These are phyloP conservation scores for Kondoa malvinella DNA, from an alignment of 768 basidiomycete species.

Conservation along the genomic window DNA sequence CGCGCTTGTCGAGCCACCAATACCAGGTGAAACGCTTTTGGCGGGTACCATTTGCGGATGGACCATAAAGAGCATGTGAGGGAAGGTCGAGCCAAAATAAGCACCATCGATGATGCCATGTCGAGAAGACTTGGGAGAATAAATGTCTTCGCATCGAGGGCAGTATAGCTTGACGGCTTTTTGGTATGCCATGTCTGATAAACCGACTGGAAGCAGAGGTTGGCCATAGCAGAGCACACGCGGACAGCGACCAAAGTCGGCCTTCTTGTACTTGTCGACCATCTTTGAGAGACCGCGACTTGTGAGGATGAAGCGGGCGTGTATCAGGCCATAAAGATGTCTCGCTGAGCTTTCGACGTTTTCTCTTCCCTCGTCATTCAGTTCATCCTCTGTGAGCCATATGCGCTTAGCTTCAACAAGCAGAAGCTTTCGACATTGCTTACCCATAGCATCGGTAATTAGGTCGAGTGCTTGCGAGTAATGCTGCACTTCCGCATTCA, in stretches of 20 bases:
- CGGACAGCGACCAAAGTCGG: conserved; percentile 95
- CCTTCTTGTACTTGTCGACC: conserved; percentile 89
- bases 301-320: conserved; percentile 92
- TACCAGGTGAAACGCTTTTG: conserved; percentile 40
- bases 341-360: conserved; percentile 84
- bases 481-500: conserved; percentile 89
- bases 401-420: background rate
- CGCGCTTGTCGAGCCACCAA: conserved; percentile 8
- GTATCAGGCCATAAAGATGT: conserved; percentile 84
- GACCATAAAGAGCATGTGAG: conserved; percentile 89
- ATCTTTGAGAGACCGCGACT: conserved; percentile 85
- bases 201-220: conserved; percentile 86
- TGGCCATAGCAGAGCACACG: conserved; percentile 89
- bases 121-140: conserved; percentile 88
- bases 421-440: conserved; percentile 26
- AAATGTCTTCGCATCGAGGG: conserved; percentile 94
- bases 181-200: conserved; percentile 92
- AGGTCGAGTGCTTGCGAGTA: conserved; percentile 86
- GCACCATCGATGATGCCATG: conserved; percentile 97
- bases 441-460: conserved; percentile 88
- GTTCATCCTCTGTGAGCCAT: conserved; percentile 52
- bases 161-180: conserved; percentile 99
- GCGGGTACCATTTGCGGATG: conserved; percentile 82
- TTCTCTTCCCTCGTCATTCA: conserved; percentile 80
- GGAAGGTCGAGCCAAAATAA: conserved; percentile 96